phyloP scores from a whole-genome alignment of 1,284 basidiomycete genomes.

The Apiotrichum gracile region DNA sequence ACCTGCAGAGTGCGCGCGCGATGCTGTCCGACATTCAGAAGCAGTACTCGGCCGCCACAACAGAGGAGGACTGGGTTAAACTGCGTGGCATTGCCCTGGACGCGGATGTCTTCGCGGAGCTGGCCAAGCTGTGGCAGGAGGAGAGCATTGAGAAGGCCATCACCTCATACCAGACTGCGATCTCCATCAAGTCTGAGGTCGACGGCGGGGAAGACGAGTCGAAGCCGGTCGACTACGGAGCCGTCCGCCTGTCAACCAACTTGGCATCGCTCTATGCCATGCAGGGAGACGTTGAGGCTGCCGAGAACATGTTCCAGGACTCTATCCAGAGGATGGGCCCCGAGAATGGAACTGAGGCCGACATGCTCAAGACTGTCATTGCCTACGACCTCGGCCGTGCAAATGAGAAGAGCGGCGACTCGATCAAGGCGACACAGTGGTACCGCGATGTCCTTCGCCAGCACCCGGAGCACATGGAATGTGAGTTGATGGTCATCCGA shows the following conservation, averaged over 20 bases:
- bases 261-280: slow-evolving; percentile 70
- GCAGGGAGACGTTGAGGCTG: slow-evolving; percentile 54
- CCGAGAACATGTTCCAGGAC: slow-evolving; percentile 52
- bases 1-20: slow-evolving; percentile 67
- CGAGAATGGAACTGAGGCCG: slow-evolving; percentile 52
- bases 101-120: slow-evolving; percentile 75
- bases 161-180: slow-evolving; percentile 66
- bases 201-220: slow-evolving; percentile 9
- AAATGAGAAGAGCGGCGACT: slow-evolving; percentile 74
- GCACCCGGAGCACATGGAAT: slow-evolving; percentile 91
- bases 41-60: slow-evolving; percentile 53
- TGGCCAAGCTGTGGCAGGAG: slow-evolving; percentile 77
- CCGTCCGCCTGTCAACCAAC: slow-evolving; percentile 65
- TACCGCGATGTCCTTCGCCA: slow-evolving; percentile 75
- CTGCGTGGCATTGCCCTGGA: slow-evolving; percentile 64
- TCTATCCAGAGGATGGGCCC: slow-evolving; percentile 45
- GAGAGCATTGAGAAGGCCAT: slow-evolving; percentile 68
- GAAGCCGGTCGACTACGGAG: slow-evolving; percentile 24
- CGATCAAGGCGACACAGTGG: slow-evolving; percentile 66
- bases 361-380: slow-evolving; percentile 65
- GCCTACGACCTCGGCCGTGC: slow-evolving; percentile 82
- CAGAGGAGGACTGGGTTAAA: slow-evolving; percentile 43
- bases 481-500: slow-evolving; percentile 50
- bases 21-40: slow-evolving; percentile 71
- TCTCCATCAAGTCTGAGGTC: slow-evolving; percentile 49